Evolutionary conservation across 2,329 filamentous ascomycete genomes (phyloP).

Genomic region (Nigrograna mackinnonii): DNA sequence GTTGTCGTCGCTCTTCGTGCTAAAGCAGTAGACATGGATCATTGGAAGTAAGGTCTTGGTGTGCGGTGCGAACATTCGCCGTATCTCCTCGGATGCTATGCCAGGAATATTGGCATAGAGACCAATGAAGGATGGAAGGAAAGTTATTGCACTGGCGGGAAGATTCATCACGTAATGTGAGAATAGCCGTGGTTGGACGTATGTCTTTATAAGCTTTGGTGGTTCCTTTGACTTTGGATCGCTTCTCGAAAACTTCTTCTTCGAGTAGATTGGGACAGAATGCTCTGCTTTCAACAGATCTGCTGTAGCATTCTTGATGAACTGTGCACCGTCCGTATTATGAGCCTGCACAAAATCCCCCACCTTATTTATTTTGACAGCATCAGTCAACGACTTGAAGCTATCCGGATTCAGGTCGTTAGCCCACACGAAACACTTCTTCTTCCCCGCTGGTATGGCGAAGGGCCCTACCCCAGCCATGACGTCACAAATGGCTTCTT

Average conservation of each 20-base stretch:
- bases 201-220: conserved; percentile 38
- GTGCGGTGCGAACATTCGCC: conserved; percentile 33
- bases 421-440: conserved; percentile 89
- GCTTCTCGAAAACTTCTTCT: conserved; percentile 30
- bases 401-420: conserved; percentile 97
- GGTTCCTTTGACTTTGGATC: conserved; percentile 17
- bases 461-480: conserved; percentile 98
- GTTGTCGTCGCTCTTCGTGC: conserved; percentile 77
- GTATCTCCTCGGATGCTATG: conserved; percentile 22
- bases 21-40: conserved; percentile 95
- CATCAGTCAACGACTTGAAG: conserved; percentile 70
- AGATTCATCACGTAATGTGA: conserved; percentile 99
- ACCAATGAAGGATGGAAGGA: conserved; percentile 77
- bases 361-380: conserved; percentile 80
- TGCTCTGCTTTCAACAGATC: conserved; percentile 58
- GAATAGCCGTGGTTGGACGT: conserved; percentile 70
- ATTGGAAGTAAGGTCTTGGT: conserved; percentile 70
- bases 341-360: conserved; percentile 71
- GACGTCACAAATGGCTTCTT: conserved; percentile 91
- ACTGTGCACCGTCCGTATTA: conserved; percentile 79
- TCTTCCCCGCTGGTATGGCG: conserved; percentile 87
- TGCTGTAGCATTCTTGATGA: conserved; percentile 74
- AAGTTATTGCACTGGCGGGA: conserved; percentile 84
- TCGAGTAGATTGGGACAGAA: conserved; percentile 47
- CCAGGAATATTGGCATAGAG: conserved; percentile 67